Base-by-base conservation (phyloP, 805 yeast species). In the Metschnikowia aberdeeniae region DNA sequence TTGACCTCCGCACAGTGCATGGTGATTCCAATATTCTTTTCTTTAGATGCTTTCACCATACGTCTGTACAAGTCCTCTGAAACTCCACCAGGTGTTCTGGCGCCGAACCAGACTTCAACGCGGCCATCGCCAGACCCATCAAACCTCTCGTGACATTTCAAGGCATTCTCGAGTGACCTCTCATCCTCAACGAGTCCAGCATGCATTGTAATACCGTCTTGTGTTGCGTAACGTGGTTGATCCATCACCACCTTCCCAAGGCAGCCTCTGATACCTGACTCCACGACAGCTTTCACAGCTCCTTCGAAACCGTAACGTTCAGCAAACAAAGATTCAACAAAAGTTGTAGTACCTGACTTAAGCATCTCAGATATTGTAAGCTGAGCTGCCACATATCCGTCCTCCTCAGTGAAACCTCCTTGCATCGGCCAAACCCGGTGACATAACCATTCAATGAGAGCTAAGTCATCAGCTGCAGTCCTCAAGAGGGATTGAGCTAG, bases 1-100 rank as follows among this genome's bases (percentile, higher is more conserved):
- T 49, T 49, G 9, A 51, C 53, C 28, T 51, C 54, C 2, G 53
- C 54, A 29, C 54, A 49, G 42, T 49, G 51, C 53, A 46, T 49
- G 7, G 51, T 51, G 31, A 51, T 32, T 5, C 54, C 53, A 19
- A 49, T 49, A 26, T 46, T 36, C n/a, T 46, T 49, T 17, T 46
- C 46, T 13, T 46, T 27, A n/a, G 53, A 47, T 13, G 34, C 32
- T 29, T 46, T 36, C 27, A 51, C 49, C 54, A 51, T 51, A 5
- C 26, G 11, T 7, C 49, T 35, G 44, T 51, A 51, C 38, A 51
- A 42, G 9, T 46, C 49, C 28, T 51, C 54, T 3, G 54, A 44
- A 8, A 46, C 53, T 10, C 51, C 54, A 12, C 51, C 51, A 9
- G 51, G 53, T 5, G 53, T 51, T 26, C 53, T 40, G 13, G 51